Evolutionary conservation across 768 basidiomycete genomes (phyloP), one percentile per base, ranked within the genome.

Genomic region (Coprinopsis marcescibilis): DNA sequence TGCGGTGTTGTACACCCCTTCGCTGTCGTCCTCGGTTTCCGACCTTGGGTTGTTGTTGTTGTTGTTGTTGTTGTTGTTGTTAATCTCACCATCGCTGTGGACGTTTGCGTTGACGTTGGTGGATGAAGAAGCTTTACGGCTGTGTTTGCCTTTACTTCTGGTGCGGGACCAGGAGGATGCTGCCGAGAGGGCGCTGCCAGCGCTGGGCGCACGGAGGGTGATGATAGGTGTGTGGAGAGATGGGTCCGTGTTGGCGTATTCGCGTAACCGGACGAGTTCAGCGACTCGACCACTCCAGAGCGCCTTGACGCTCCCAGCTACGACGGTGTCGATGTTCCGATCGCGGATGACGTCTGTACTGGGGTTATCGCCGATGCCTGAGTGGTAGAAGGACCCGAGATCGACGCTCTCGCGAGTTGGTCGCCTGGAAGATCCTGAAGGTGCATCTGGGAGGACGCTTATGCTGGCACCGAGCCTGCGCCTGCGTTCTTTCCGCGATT

Each of bases 271-370:
- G 20, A 69, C 59, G 5, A 74, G 52, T 23, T 62, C 64, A 37
- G 53, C 50, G 3, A 72, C 63, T 29, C 66, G 64, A 2, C 74
- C 73, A 34, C 65, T 67, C 75, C 75, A 77, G 24, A 77, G 57
- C 2, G 66, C 68, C 30, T 63, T 60, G 10, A 73, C 60, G 36
- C 67, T 69, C 6, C 62, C 60, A 14, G 54, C 69, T 10, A 75
- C 61, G 19, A 65, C 58, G 1, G 50, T 56, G 24, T 68, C 68
- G 25, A 43, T 4, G 5, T n/a, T 4, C 12, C 27, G 41, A 17
- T 29, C 21, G 26, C 12, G 7, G 15, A 40, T 21, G 4, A 17
- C 39, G 5, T 30, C 41, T 29, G 41, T 8, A 27, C 12, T 11
- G 8, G 21, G 10, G 4, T 19, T 5, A 24, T 40, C 38, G 4